Percentiles rank a stretch among this genome's conserved stretches.
phyloP scores from a whole-genome alignment of 805 yeast species.

The Teunomyces stri region DNA sequence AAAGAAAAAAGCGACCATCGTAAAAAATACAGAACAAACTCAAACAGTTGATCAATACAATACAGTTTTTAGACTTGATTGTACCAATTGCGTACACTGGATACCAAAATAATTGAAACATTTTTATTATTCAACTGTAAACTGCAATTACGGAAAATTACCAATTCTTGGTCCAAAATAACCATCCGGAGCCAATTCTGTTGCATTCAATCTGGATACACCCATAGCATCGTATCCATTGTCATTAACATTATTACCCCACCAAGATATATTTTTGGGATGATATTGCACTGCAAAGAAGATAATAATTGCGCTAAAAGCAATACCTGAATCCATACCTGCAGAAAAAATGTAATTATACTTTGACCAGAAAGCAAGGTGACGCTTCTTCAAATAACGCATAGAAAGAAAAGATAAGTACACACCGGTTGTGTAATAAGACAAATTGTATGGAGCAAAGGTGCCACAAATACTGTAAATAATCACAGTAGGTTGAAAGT shows the following conservation, averaged over 20 bases:
- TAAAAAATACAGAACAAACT: too few species aligned
- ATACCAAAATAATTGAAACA: too few species aligned
- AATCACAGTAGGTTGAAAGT: conserved; percentile 32
- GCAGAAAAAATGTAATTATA: conserved; percentile 33
- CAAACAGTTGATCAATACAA: too few species aligned
- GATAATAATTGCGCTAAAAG: conserved; percentile 32
- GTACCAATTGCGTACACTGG: too few species aligned
- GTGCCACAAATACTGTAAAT: conserved; percentile 28
- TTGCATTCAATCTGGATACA: conserved; percentile 11
- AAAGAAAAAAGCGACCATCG: too few species aligned
- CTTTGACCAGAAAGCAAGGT: conserved; percentile 34
- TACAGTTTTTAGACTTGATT: too few species aligned
- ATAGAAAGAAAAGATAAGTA: conserved; percentile 26
- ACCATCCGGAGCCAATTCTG: conserved; percentile 26
- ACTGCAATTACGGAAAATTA: conserved; percentile 16
- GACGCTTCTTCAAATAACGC: conserved; percentile 26
- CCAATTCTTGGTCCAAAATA: conserved; percentile 36
- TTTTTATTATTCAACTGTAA: too few species aligned
- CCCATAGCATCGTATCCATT: conserved; percentile 36
- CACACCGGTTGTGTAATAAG: conserved; percentile 29
- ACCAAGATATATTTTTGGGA: conserved; percentile 27
- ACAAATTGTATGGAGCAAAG: conserved; percentile 34
- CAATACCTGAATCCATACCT: conserved; percentile 33
- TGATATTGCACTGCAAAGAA: conserved; percentile 39
- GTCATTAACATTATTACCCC: conserved; percentile 29